Percentiles rank a stretch among this genome's conserved stretches.
Evolutionary conservation across 164 flowering plant genomes (phyloP).

Genomic region (Aristolochia californica): DNA sequence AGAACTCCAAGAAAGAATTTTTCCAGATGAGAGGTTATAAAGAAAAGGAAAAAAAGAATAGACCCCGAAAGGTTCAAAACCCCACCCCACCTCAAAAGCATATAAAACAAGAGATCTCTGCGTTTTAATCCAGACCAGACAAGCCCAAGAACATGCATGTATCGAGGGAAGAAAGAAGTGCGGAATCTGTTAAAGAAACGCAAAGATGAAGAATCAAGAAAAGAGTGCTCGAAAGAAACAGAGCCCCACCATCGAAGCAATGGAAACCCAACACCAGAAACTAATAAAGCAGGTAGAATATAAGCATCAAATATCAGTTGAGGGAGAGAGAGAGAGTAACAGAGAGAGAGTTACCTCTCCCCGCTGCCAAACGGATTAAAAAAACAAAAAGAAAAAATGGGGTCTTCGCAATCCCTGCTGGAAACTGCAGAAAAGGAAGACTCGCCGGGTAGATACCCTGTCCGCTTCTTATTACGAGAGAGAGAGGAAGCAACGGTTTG

Average conservation of each 20-base stretch:
- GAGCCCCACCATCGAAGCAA: constrained; percentile 14
- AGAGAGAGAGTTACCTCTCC: constrained; percentile 1
- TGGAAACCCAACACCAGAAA: constrained; percentile 3
- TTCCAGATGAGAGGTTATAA: constrained; percentile 8
- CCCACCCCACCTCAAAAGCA: constrained; percentile 14
- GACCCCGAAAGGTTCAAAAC: constrained; percentile 11
- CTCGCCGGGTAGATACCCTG: not conserved
- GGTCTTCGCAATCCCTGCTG: constrained; percentile 8
- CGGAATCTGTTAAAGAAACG: constrained; percentile 11
- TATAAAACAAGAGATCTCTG: constrained; percentile 26
- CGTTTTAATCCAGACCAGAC: constrained; percentile 54
- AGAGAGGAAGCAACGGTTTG: constrained; percentile 7
- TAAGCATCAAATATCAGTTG: constrained; percentile 5
- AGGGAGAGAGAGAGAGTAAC: constrained; percentile 8
- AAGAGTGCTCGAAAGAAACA: constrained; percentile 12
- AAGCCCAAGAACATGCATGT: constrained; percentile 45
- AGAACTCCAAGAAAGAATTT: constrained; percentile 7
- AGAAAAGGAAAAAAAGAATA: not conserved
- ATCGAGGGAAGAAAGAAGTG: not conserved
- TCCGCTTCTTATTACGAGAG: not conserved
- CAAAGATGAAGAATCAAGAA: constrained; percentile 14
- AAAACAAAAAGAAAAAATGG: not conserved
- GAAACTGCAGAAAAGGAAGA: not conserved
- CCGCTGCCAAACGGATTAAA: constrained; percentile 6
- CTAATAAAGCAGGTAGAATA: not conserved